Evolutionary conservation across 2,329 filamentous ascomycete species (phyloP).

Genomic region (Exophiala aquamarina): DNA sequence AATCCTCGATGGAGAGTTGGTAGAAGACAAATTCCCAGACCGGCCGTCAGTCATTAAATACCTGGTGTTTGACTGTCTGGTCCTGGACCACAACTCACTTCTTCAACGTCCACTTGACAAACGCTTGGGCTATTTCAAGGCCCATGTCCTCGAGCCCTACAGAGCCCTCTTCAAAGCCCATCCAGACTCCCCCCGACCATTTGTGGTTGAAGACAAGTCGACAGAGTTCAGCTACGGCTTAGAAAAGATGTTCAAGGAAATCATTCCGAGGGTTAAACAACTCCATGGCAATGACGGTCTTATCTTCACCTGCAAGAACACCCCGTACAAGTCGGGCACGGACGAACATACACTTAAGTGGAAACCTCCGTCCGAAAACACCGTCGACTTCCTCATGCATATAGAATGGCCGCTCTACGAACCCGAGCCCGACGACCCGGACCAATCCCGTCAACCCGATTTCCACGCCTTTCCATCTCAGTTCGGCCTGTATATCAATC

Average conservation of each 20-base stretch:
- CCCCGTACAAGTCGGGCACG: conserved; percentile 84
- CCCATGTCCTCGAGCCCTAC: conserved; percentile 76
- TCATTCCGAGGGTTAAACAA: conserved; percentile 72
- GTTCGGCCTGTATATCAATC: conserved; percentile 70
- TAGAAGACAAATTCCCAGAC: conserved; percentile 73
- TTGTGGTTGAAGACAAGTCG: conserved; percentile 81
- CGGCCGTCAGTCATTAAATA: conserved; percentile 73
- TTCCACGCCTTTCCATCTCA: conserved; percentile 72
- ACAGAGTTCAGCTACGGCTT: conserved; percentile 88
- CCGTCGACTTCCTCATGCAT: conserved; percentile 82
- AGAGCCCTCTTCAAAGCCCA: conserved; percentile 71
- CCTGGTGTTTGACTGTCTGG: conserved; percentile 90
- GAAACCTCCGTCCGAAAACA: conserved; percentile 95
- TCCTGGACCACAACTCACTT: conserved; percentile 72
- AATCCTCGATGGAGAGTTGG: conserved; percentile 88
- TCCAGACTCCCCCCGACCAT: conserved; percentile 67
- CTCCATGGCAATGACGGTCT: conserved; percentile 91
- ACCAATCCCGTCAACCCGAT: conserved; percentile 68
- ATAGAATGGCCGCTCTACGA: conserved; percentile 73
- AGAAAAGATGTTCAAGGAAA: conserved; percentile 85
- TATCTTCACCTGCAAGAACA: conserved; percentile 93
- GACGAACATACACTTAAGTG: conserved; percentile 95
- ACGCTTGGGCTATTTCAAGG: conserved; percentile 80
- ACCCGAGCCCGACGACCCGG: conserved; percentile 66
- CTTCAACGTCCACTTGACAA: conserved; percentile 83